A percentile compares a stretch with the other conserved stretches of the same genome.
phyloP scores from a whole-genome alignment of 1,284 basidiomycete genomes.

The Moesziomyces sp. region DNA sequence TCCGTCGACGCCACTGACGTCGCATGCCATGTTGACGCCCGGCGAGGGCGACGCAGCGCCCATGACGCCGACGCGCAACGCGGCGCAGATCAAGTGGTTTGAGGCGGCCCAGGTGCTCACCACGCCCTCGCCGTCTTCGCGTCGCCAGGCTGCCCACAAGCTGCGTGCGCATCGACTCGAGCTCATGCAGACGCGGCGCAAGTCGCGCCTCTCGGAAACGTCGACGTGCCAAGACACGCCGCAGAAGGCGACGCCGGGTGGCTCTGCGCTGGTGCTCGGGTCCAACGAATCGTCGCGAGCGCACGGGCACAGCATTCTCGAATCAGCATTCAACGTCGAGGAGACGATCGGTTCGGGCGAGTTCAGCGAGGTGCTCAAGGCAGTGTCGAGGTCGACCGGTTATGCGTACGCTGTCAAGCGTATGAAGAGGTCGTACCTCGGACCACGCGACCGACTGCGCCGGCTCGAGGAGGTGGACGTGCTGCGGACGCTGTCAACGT shows the following conservation, averaged over 20 bases:
- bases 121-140: slow-evolving; percentile 55
- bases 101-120: slow-evolving; percentile 60
- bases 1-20: slow-evolving; percentile 34
- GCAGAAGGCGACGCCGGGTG: slow-evolving; percentile 13
- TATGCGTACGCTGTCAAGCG: slow-evolving; percentile 90
- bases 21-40: slow-evolving; percentile 10
- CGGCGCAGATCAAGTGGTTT: slow-evolving; percentile 61
- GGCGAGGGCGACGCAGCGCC: slow-evolving; percentile 35
- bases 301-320: slow-evolving; percentile 42
- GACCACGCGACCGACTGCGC: slow-evolving; percentile 83
- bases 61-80: slow-evolving; percentile 63
- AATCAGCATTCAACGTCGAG: slow-evolving; percentile 76
- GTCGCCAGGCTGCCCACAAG: slow-evolving; percentile 36
- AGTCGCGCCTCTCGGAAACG: slow-evolving; percentile 37
- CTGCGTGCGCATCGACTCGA: slow-evolving; percentile 44
- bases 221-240: slow-evolving; percentile 43
- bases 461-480: slow-evolving; percentile 96
- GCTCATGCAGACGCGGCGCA: slow-evolving; percentile 39
- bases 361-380: slow-evolving; percentile 94
- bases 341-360: slow-evolving; percentile 90
- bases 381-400: slow-evolving; percentile 76
- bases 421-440: slow-evolving; percentile 87
- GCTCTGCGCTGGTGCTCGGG: slow-evolving; percentile 4
- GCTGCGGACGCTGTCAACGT: slow-evolving; percentile 78
- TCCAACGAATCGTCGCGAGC: slow-evolving; percentile 7